Evolutionary conservation across 345 rosid species (phyloP).

Genomic region (Noccaea bulbosa): DNA sequence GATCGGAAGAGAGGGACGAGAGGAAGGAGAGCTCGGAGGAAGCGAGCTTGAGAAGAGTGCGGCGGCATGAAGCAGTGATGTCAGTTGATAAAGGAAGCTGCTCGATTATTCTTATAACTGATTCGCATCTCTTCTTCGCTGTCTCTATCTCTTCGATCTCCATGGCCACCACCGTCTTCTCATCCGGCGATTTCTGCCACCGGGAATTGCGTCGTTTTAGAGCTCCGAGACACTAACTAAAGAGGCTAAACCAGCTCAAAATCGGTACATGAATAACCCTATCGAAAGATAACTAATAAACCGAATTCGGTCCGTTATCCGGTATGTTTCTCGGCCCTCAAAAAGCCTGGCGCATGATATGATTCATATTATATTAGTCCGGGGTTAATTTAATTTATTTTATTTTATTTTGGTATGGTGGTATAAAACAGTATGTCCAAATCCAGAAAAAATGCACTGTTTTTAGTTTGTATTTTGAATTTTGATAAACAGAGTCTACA

Average conservation of each 20-base stretch:
- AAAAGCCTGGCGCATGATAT: too few species aligned
- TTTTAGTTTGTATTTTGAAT: too few species aligned
- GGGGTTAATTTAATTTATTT: too few species aligned
- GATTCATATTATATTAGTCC: too few species aligned
- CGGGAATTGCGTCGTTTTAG: neutral
- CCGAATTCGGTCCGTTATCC: neutral
- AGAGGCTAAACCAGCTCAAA: constrained; percentile 1
- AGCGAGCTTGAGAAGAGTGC: constrained; percentile 72
- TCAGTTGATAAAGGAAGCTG: constrained; percentile 44
- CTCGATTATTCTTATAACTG: constrained; percentile 50
- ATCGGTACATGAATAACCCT: neutral
- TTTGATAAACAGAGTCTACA: too few species aligned
- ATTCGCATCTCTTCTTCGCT: constrained; percentile 60
- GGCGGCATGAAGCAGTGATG: constrained; percentile 52
- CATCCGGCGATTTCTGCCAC: constrained; percentile 9
- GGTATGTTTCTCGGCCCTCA: neutral
- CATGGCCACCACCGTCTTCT: constrained; percentile 24
- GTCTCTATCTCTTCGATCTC: constrained; percentile 45
- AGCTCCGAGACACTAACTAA: constrained; percentile 3
- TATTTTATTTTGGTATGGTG: too few species aligned
- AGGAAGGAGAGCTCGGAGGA: constrained; percentile 78
- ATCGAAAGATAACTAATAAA: neutral
- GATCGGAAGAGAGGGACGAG: constrained; percentile 47
- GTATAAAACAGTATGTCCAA: too few species aligned
- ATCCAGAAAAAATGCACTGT: too few species aligned